A percentile compares a stretch with the other conserved stretches of the same genome.
Conservation (phyloP, 768 basidiomycete genomes). For the Dictyophora rubrovolvata region DNA sequence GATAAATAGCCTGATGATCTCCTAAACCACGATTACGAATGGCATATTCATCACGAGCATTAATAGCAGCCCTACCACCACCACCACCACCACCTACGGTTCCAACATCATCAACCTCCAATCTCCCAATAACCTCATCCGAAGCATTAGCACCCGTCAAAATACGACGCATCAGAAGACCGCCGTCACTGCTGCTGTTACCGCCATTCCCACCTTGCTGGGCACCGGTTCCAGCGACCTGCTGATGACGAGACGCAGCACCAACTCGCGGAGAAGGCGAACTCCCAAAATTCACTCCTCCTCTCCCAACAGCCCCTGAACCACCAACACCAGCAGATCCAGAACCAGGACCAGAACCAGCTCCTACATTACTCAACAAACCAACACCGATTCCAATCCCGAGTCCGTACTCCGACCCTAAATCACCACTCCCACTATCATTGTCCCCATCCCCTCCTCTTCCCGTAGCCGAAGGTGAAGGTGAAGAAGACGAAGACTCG, state of each 20-base stretch:
- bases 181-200: constrained; percentile 2
- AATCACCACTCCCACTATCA: not conserved
- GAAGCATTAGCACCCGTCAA: constrained; percentile 20
- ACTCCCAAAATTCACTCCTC: constrained; percentile 12
- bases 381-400: no score
- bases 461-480: not conserved
- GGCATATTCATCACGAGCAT: not conserved
- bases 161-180: not conserved
- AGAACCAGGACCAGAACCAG: not conserved
- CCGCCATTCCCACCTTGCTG: not conserved
- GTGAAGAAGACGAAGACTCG: not conserved
- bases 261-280: not conserved
- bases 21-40: not conserved
- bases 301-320: constrained; percentile 21
- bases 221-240: constrained; percentile 5
- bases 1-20: not conserved
- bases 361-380: not conserved
- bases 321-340: constrained; percentile 19
- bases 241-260: constrained; percentile 9
- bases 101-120: constrained; percentile 30
- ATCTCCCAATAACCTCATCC: constrained; percentile 44
- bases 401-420: not conserved
- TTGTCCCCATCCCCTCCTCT: not conserved
- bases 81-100: not conserved
- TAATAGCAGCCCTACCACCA: not conserved